A percentile compares a stretch with the other conserved stretches of the same genome.
These are phyloP conservation scores for Coniferiporia weirii DNA, from an alignment of 1,284 basidiomycete genomes.

Conservation along the genomic window DNA sequence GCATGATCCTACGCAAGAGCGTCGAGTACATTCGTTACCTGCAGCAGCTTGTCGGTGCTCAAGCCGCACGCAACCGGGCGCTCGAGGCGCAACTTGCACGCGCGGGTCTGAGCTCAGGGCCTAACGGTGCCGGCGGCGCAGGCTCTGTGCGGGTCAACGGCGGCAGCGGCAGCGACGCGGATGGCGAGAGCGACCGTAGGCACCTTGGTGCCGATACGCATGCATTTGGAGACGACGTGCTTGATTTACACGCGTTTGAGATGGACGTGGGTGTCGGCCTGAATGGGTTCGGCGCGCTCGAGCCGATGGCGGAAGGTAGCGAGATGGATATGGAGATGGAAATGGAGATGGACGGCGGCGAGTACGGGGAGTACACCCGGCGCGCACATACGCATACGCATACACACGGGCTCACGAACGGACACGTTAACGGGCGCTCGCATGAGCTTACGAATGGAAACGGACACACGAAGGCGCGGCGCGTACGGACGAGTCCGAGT, in stretches of 20 bases:
- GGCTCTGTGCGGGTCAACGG: not conserved
- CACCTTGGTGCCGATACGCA: not conserved
- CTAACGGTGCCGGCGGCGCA: constrained; percentile 24
- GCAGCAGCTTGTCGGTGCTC: constrained; percentile 76
- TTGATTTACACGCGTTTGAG: constrained; percentile 16
- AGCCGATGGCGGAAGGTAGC: constrained; percentile 19
- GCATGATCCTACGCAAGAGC: constrained; percentile 82
- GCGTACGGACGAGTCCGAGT: constrained; percentile 29
- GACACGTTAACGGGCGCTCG: constrained; percentile 18
- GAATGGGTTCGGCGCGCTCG: not conserved
- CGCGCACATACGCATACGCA: constrained; percentile 15
- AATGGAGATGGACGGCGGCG: constrained; percentile 21
- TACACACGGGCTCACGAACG: too few species aligned
- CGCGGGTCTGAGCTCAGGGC: constrained; percentile 1
- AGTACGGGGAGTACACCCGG: constrained; percentile 21
- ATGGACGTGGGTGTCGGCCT: constrained; percentile 17
- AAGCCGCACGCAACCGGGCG: constrained; percentile 70
- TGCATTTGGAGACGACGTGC: constrained; percentile 21
- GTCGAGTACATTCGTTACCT: constrained; percentile 87
- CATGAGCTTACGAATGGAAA: constrained; percentile 46
- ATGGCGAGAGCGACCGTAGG: not conserved
- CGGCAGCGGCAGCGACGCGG: too few species aligned
- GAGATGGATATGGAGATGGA: constrained; percentile 22
- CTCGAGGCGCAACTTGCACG: constrained; percentile 60
- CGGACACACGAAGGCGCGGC: constrained; percentile 65